These are phyloP conservation scores for Polytrichum formosum DNA, from an alignment of 225 moss, liverwort and hornwort species.

Conservation along the genomic window DNA sequence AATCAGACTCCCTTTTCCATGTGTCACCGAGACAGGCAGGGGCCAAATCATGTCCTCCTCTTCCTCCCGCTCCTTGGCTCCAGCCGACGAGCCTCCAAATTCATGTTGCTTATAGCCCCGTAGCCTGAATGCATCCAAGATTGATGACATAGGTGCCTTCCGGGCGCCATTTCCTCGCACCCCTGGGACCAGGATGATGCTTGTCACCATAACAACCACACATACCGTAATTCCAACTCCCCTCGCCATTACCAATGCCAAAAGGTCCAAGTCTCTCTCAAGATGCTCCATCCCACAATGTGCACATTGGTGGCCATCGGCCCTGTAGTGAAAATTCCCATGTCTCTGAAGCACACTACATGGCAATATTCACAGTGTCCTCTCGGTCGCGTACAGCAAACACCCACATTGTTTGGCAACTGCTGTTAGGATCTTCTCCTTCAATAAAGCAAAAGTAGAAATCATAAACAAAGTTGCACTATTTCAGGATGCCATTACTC, in stretches of 20 bases:
- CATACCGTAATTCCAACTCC: not conserved
- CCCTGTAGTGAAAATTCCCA: no score
- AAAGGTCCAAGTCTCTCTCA: no score
- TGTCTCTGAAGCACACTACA: no score
- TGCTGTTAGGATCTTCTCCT: no score
- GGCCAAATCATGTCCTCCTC: constrained; percentile 47
- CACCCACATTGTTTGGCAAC: no score
- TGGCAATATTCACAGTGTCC: no score
- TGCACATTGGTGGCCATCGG: no score
- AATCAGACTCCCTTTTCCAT: constrained; percentile 27
- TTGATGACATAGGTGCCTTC: constrained; percentile 15
- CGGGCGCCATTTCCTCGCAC: constrained; percentile 28
- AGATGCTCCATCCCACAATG: no score
- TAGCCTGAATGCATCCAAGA: constrained; percentile 18
- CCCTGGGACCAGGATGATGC: not conserved
- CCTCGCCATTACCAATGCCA: constrained; percentile 5
- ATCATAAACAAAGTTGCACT: no score
- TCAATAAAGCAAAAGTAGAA: no score
- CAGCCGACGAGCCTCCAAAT: not conserved
- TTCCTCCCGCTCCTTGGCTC: not conserved
- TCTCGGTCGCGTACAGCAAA: no score
- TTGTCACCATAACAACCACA: not conserved
- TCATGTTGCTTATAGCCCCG: not conserved
- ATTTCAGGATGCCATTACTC: no score
- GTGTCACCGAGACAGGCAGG: constrained; percentile 39